These are phyloP conservation scores for Umbilicus rupestris DNA, from an alignment of 164 flowering plant species.

Conservation along the genomic window DNA sequence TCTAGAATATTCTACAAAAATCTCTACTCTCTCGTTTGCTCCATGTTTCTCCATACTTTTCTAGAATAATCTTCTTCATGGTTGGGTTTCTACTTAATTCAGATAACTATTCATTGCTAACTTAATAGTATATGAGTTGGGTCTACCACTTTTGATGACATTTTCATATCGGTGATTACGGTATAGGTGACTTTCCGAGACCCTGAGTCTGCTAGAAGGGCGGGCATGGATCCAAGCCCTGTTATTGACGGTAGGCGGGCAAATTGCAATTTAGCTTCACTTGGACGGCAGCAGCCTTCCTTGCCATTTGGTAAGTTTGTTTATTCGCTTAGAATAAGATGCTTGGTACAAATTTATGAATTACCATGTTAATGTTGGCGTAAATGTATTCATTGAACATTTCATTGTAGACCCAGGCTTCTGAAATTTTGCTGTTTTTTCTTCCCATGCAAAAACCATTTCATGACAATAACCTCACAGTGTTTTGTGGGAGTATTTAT, in stretches of 20 bases:
- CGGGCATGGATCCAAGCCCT: constrained; percentile 81
- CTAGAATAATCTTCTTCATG: too few species aligned
- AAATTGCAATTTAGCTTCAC: constrained; percentile 91
- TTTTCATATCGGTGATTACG: constrained; percentile 57
- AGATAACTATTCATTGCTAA: too few species aligned
- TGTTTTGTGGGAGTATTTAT: not conserved
- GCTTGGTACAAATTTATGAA: not conserved
- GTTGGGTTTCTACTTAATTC: too few species aligned
- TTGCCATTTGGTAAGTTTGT: constrained; percentile 35
- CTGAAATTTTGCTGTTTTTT: not conserved
- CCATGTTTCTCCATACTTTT: too few species aligned
- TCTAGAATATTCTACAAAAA: too few species aligned
- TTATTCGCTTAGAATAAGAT: not conserved
- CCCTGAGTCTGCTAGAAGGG: constrained; percentile 82
- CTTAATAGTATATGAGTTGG: constrained; percentile 42
- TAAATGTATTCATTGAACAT: not conserved
- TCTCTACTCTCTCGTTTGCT: too few species aligned
- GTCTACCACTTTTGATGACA: constrained; percentile 15
- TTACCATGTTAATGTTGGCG: not conserved
- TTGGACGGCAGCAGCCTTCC: constrained; percentile 74
- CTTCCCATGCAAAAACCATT: not conserved
- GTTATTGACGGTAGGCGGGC: constrained; percentile 85
- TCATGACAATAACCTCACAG: not conserved
- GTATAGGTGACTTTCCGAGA: constrained; percentile 93
- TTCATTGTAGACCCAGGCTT: not conserved